Conservation (phyloP, 73 alveolate species). For the Paramecium primaurelia region DNA sequence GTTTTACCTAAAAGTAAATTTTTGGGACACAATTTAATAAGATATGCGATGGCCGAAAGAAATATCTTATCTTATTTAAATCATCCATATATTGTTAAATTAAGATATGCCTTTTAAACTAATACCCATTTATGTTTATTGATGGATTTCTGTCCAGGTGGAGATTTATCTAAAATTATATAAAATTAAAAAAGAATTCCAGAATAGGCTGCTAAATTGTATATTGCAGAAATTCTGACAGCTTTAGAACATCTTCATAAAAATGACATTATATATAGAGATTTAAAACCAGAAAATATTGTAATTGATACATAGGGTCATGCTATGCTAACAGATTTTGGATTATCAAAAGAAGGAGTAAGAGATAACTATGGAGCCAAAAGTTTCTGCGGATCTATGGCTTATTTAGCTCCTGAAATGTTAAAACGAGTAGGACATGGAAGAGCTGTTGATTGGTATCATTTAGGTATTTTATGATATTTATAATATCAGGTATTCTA, state of each 20-base stretch:
- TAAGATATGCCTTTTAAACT: constrained; percentile 89
- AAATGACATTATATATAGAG: constrained; percentile 72
- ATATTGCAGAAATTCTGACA: constrained; percentile 77
- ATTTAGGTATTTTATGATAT: constrained; percentile 61
- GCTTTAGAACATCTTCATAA: constrained; percentile 83
- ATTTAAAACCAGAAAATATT: constrained; percentile 80
- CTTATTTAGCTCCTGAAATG: constrained; percentile 84
- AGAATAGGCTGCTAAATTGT: constrained; percentile 83
- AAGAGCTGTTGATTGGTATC: constrained; percentile 75
- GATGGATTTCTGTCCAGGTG: constrained; percentile 93
- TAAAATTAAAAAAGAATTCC: constrained; percentile 46
- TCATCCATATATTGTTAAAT: constrained; percentile 87
- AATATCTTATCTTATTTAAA: background rate
- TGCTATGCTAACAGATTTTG: constrained; percentile 81
- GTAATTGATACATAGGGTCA: constrained; percentile 74
- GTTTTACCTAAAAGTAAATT: constrained; percentile 69
- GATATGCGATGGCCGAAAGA: constrained; percentile 86
- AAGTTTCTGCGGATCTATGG: constrained; percentile 83
- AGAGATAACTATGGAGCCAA: constrained; percentile 60
- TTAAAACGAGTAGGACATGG: constrained; percentile 68
- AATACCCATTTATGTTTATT: constrained; percentile 81
- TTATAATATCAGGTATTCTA: constrained; percentile 69
- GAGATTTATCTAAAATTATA: constrained; percentile 77
- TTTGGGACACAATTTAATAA: constrained; percentile 85
- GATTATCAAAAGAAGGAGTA: constrained; percentile 73